Base-by-base conservation (phyloP, 345 rosid species). In the Citrus australasica region DNA sequence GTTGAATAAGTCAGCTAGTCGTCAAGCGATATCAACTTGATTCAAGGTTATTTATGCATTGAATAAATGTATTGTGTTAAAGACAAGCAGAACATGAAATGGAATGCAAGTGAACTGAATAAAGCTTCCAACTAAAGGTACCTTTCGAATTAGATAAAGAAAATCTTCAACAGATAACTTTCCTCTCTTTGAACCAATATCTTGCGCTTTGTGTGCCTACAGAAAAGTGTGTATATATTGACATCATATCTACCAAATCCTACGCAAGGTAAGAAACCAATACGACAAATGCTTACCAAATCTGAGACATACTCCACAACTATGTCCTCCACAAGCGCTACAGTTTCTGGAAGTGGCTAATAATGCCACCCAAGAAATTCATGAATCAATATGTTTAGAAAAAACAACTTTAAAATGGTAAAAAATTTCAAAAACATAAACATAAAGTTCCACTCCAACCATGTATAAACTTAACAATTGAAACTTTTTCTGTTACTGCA, bases 141-240 rank as follows among this genome's bases (percentile, higher is more conserved):
- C 97, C 99, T 96, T 96, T 81, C 93, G 93, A 72, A 94, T 88
- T 51, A 88, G 86, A 79, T 89, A 92, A 72, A 94, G 84, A 80
- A 92, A 94, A 88, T 94, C 97, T 85, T 91, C 99, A 75, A 96
- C 92, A 17, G 89, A 80, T 32, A 91, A 85, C 76, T 93, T 96
- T 78, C 95, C 97, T 79, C 97, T 87, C 78, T 91, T 90, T 38
- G 98, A 82, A 74, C 99, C 95, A 27, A 89, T 80, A 68, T 94
- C 99, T 76, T 91, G 98, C 27, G 97, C 97, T 83, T 91, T 96
- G 77, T 92, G 95, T 25, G 97, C 89, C 99, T 93, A 80, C 58
- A 71, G 58, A 56, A 28, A 58, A 59, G 30, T 56, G 21, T 17
- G 27, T 9, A 71, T 24, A 79, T 11, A 35, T 4, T 16, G 19